phyloP scores from a whole-genome alignment of 2,329 filamentous ascomycete genomes.

The Sordariomycetes sp. region DNA sequence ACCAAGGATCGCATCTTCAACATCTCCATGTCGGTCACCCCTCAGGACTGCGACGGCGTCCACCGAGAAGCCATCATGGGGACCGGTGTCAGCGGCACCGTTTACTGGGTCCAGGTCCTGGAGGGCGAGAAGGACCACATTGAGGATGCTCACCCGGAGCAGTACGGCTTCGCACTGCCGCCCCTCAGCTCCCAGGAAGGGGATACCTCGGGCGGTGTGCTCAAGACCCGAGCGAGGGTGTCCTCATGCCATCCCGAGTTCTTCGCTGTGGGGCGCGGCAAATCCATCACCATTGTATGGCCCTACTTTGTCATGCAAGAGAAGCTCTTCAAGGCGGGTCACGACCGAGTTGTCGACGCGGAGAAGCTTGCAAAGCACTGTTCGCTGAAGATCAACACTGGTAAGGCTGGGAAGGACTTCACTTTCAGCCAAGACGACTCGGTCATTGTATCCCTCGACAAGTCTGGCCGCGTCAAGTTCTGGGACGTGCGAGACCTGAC shows the following conservation, averaged over 20 bases:
- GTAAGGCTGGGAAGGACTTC: slow-evolving; percentile 97
- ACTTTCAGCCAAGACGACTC: slow-evolving; percentile 95
- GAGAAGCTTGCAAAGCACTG: slow-evolving; percentile 81
- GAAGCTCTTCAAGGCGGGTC: slow-evolving; percentile 51
- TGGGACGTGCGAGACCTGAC: slow-evolving; percentile 88
- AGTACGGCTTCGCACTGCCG: slow-evolving; percentile 80
- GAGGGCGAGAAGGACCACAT: slow-evolving; percentile 70
- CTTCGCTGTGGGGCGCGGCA: slow-evolving; percentile 91
- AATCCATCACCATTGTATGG: slow-evolving; percentile 87
- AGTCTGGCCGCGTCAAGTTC: slow-evolving; percentile 92
- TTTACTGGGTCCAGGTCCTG: slow-evolving; percentile 87
- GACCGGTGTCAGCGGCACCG: slow-evolving; percentile 86
- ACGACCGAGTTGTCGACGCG: slow-evolving; percentile 67
- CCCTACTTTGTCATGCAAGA: slow-evolving; percentile 53
- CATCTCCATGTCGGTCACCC: slow-evolving; percentile 67
- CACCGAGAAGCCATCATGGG: slow-evolving; percentile 77
- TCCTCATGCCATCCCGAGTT: slow-evolving; percentile 85
- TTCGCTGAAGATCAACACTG: slow-evolving; percentile 86
- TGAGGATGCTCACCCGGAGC: slow-evolving; percentile 68
- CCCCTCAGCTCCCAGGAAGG: slow-evolving; percentile 79
- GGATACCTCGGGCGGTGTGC: slow-evolving; percentile 79
- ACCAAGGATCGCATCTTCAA: slow-evolving; percentile 94
- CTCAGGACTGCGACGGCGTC: slow-evolving; percentile 40
- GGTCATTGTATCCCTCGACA: slow-evolving; percentile 89
- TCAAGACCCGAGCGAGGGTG: slow-evolving; percentile 90